A percentile compares a stretch with the other conserved stretches of the same genome.
These are phyloP conservation scores for Xylaria sp. DNA, from an alignment of 2,329 filamentous ascomycete genomes.

Conservation along the genomic window DNA sequence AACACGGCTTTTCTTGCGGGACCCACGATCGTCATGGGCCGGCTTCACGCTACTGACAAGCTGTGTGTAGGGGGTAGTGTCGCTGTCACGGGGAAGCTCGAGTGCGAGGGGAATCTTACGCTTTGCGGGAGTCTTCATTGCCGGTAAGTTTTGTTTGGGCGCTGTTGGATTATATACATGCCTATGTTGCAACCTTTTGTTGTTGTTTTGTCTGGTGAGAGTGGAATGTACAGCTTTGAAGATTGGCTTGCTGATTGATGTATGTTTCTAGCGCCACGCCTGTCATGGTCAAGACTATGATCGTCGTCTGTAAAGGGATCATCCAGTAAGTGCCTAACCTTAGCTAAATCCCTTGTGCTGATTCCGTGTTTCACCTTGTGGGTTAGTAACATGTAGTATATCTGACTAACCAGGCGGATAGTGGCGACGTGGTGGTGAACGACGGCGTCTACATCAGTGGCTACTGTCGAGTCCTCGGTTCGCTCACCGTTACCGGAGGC, in stretches of 20 bases:
- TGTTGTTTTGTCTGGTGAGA: not conserved
- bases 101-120: slow-evolving; percentile 29
- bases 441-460: slow-evolving; percentile 17
- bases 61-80: slow-evolving; percentile 17
- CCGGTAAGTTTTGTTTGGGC: slow-evolving; percentile 12
- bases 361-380: not conserved
- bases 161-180: not conserved
- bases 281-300: slow-evolving; percentile 21
- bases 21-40: slow-evolving; percentile 4
- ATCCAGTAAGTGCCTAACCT: slow-evolving; percentile 23
- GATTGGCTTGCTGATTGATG: not conserved
- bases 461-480: slow-evolving; percentile 13
- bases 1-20: slow-evolving; percentile 19
- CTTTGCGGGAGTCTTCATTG: slow-evolving; percentile 17
- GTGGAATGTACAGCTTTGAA: not conserved
- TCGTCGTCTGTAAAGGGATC: not conserved
- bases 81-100: slow-evolving; percentile 1
- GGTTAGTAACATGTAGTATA: too few relatives aligned
- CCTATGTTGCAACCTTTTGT: not conserved
- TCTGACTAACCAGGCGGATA: slow-evolving; percentile 11
- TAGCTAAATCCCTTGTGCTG: not conserved
- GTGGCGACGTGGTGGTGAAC: slow-evolving; percentile 27
- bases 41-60: slow-evolving; percentile 25
- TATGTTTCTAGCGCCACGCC: slow-evolving; percentile 4
- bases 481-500: slow-evolving; percentile 17